These are phyloP conservation scores for Penicillium parvum DNA, from an alignment of 495 filamentous ascomycete species.

Conservation along the genomic window DNA sequence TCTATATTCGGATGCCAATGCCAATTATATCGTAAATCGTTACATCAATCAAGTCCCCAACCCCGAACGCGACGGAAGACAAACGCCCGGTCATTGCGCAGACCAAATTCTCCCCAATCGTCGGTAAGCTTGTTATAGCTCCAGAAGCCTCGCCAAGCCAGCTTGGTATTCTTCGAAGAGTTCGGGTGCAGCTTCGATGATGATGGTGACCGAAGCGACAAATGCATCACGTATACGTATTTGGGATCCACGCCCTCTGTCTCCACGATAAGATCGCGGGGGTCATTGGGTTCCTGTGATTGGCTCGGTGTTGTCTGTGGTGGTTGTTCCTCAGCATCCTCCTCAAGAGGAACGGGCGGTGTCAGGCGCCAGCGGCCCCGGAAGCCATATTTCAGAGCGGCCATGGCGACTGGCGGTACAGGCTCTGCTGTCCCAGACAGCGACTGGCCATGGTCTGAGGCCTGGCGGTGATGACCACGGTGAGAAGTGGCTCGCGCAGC, in stretches of 20 bases:
- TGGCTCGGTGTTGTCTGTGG: slow-evolving; percentile 4
- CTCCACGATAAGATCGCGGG: slow-evolving; percentile 65
- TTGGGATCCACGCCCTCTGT: slow-evolving; percentile 74
- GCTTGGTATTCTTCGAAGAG: slow-evolving; percentile 66
- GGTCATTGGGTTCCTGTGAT: slow-evolving; percentile 18
- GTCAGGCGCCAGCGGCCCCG: slow-evolving; percentile 58
- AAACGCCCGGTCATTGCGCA: slow-evolving; percentile 80
- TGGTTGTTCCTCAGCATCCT: slow-evolving; percentile 7
- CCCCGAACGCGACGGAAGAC: slow-evolving; percentile 76
- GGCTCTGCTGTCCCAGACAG: slow-evolving; percentile 28
- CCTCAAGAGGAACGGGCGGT: slow-evolving; percentile 27
- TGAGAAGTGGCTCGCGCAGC: slow-evolving; percentile 25
- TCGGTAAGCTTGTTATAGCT: slow-evolving; percentile 85
- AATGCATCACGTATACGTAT: slow-evolving; percentile 76
- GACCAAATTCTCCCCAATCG: slow-evolving; percentile 81
- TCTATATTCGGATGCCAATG: neutral
- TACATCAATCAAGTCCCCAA: slow-evolving; percentile 35
- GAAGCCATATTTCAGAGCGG: slow-evolving; percentile 54
- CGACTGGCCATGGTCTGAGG: slow-evolving; percentile 38
- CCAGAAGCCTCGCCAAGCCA: slow-evolving; percentile 88
- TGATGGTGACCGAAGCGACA: slow-evolving; percentile 58
- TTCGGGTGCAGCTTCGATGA: slow-evolving; percentile 42
- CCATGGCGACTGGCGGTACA: slow-evolving; percentile 37
- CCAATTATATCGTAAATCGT: slow-evolving; percentile 12
- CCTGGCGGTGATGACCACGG: slow-evolving; percentile 30